These are phyloP conservation scores for Chalciporus pseudorubinellus DNA, from an alignment of 768 basidiomycete genomes.

Conservation along the genomic window DNA sequence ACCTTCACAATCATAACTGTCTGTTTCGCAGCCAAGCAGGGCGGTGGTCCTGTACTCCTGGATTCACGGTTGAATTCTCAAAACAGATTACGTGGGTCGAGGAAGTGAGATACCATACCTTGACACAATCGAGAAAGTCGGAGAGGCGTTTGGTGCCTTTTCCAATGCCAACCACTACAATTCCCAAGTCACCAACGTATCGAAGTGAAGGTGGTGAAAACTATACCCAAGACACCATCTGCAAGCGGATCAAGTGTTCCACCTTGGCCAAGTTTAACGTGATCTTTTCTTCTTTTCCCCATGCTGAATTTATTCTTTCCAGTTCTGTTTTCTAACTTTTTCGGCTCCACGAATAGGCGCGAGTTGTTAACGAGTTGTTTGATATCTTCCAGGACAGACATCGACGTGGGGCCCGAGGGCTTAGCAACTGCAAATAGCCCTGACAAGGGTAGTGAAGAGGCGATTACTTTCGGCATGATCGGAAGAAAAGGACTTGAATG, in stretches of 20 bases:
- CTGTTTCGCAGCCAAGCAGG: conserved; percentile 91
- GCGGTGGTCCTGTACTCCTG: conserved; percentile 93
- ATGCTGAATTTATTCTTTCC: conserved; percentile 43
- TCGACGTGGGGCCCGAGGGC: conserved; percentile 90
- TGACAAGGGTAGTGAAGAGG: conserved; percentile 61
- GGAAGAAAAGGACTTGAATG: not conserved
- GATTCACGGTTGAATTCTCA: conserved; percentile 15
- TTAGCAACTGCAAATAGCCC: conserved; percentile 87
- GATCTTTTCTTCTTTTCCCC: conserved; percentile 37
- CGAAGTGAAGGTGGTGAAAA: not conserved
- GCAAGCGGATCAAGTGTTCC: conserved; percentile 97
- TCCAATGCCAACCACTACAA: conserved; percentile 80
- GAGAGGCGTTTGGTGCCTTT: conserved; percentile 85
- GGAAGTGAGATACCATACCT: conserved; percentile 60
- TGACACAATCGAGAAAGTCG: conserved; percentile 84
- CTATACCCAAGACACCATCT: conserved; percentile 86
- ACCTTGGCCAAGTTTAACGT: conserved; percentile 85
- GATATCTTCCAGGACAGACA: conserved; percentile 83
- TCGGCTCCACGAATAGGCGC: conserved; percentile 65
- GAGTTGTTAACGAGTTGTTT: conserved; percentile 79
- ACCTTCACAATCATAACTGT: conserved; percentile 91
- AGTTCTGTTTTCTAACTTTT: conserved; percentile 52
- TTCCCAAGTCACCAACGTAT: conserved; percentile 1
- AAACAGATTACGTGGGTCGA: conserved; percentile 1
- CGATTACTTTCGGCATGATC: conserved; percentile 66